A percentile compares a stretch with the other conserved stretches of the same genome.
Evolutionary conservation across 768 basidiomycete genomes (phyloP).

Genomic region (Collybia mongolica): DNA sequence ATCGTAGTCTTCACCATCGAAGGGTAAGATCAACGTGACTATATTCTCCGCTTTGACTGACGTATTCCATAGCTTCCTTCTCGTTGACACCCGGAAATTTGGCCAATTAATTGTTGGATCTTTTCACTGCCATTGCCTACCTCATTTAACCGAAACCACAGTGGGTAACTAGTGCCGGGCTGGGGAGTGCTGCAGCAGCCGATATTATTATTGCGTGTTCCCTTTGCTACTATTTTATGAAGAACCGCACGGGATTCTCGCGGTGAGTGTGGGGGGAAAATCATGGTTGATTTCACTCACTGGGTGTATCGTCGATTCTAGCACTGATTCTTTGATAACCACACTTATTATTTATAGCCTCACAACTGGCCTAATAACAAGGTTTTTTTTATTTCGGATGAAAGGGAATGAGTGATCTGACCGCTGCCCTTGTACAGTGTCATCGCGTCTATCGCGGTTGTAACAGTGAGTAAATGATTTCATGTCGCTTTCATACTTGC

Average conservation of each 20-base stretch:
- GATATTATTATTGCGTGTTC: constrained; percentile 48
- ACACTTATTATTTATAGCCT: constrained; percentile 43
- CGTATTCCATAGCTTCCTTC: constrained; percentile 25
- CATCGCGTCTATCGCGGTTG: constrained; percentile 38
- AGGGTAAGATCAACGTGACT: constrained; percentile 26
- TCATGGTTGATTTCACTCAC: not conserved
- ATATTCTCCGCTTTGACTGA: constrained; percentile 1
- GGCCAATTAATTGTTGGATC: constrained; percentile 32
- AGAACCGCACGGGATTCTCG: constrained; percentile 44
- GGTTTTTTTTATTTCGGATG: constrained; percentile 20
- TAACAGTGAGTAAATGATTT: constrained; percentile 28
- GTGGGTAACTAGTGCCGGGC: constrained; percentile 51
- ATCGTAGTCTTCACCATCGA: constrained; percentile 43
- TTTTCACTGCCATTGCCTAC: not conserved
- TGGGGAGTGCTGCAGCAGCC: constrained; percentile 46
- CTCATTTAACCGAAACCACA: constrained; percentile 30
- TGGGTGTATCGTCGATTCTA: too few species aligned
- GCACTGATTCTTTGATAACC: constrained; percentile 43
- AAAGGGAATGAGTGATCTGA: not conserved
- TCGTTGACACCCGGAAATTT: constrained; percentile 30
- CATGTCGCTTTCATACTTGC: not conserved
- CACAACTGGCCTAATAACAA: constrained; percentile 43
- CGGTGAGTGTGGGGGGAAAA: constrained; percentile 23
- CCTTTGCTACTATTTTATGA: constrained; percentile 47
- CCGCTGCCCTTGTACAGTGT: constrained; percentile 22